Evolutionary conservation across 2,329 filamentous ascomycete genomes (phyloP), one percentile per base, ranked within the genome.

Genomic region (Rutstroemia sp.): DNA sequence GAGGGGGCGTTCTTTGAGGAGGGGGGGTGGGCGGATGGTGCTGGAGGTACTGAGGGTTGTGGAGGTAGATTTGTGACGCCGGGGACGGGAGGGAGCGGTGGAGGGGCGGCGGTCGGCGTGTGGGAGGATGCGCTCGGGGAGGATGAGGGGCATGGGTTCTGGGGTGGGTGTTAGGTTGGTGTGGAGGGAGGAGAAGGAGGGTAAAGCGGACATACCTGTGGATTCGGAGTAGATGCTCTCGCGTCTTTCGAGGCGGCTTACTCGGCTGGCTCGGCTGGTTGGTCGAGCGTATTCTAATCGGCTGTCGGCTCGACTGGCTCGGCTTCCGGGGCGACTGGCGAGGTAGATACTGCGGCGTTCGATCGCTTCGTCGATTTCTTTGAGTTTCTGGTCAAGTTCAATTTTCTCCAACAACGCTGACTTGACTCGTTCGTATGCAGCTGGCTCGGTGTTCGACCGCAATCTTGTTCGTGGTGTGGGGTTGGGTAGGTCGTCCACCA

Each of bases 311-410:
- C 62, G 61, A 44, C 63, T 66, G 5, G 61, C 62, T 44, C 62
- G 63, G 51, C 65, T 68, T 19, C 58, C 62, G 3, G 68, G 67
- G 17, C 68, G 62, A 48, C 67, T 67, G 23, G 58, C 65, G 17
- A 74, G 61, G 60, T 81, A 84, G 10, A 52, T 47, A 67, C 79
- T 85, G 69, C 82, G 80, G 58, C 80, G 76, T 41, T 69, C 68
- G 23, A 83, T 76, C 21, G 81, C 73, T 51, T 79, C 76, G 52
- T 86, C 79, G 53, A 86, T 83, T 61, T 82, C 76, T 57, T 76
- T 76, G 68, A 86, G 76, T 45, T 83, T 68, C 56, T 72, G 73
- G 55, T 86, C 83, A 60, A 81, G 73, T 65, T 86, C 82, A 54
- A 80, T 70, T 72, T 63, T 68, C 56, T 70, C 68, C 39, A 68